Conservation (phyloP, 2,329 filamentous ascomycete species). For the Iodosphaeria phyllophila region DNA sequence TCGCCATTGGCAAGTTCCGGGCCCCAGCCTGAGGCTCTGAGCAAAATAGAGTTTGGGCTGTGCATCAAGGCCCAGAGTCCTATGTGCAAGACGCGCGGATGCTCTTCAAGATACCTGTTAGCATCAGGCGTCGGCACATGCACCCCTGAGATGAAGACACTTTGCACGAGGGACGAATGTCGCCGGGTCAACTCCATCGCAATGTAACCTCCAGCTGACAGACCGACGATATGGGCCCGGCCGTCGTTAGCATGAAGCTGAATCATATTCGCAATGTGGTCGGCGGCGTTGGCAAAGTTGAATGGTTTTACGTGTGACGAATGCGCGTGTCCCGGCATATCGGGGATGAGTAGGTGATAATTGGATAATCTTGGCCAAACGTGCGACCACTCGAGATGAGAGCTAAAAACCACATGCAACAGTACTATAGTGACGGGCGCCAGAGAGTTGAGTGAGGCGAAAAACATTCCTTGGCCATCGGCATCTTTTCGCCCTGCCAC, state of each 20-base stretch:
- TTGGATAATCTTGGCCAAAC: slow-evolving; percentile 16
- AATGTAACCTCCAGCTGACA: slow-evolving; percentile 21
- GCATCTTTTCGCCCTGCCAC: too few species aligned
- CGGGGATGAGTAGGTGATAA: slow-evolving; percentile 20
- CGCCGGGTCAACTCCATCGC: slow-evolving; percentile 13
- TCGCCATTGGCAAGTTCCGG: slow-evolving; percentile 11
- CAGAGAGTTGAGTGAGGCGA: slow-evolving; percentile 11
- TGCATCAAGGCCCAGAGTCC: slow-evolving; percentile 9
- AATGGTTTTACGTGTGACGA: slow-evolving; percentile 15
- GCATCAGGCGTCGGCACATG: slow-evolving; percentile 12
- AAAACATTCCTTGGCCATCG: too few species aligned
- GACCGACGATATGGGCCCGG: slow-evolving; percentile 19
- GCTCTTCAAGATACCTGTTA: slow-evolving; percentile 9
- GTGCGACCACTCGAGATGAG: slow-evolving; percentile 14
- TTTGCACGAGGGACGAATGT: slow-evolving; percentile 16
- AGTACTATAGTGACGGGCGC: slow-evolving; percentile 13
- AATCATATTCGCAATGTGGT: slow-evolving; percentile 17
- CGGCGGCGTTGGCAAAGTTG: slow-evolving; percentile 12
- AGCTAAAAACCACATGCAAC: slow-evolving; percentile 15
- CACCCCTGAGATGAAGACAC: slow-evolving; percentile 18
- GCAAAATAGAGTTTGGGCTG: slow-evolving; percentile 11
- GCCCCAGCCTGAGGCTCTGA: slow-evolving; percentile 10
- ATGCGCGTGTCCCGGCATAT: slow-evolving; percentile 19
- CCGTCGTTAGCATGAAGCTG: slow-evolving; percentile 15
- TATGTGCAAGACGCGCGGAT: slow-evolving; percentile 12